A percentile compares a stretch with the other conserved stretches of the same genome.
Conservation (phyloP, 2,329 filamentous ascomycete genomes). For the Diaporthe amygdali region DNA sequence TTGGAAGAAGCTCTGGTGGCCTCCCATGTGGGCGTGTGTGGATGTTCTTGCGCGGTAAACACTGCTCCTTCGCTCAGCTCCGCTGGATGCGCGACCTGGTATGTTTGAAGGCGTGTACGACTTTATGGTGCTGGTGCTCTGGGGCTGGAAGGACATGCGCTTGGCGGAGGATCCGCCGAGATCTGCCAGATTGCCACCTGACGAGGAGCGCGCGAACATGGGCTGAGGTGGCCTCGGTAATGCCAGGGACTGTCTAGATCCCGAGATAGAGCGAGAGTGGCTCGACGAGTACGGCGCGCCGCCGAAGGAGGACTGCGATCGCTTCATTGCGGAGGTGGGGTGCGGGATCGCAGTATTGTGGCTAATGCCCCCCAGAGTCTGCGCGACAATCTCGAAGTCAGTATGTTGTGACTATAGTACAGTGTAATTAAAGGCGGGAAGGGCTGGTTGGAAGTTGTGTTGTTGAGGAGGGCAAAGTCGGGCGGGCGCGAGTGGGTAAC, state of each 20-base stretch:
- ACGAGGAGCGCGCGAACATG: constrained; percentile 83
- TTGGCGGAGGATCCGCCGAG: constrained; percentile 83
- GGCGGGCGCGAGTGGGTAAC: constrained; percentile 23
- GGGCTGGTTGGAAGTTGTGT: background rate
- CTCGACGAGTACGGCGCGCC: constrained; percentile 69
- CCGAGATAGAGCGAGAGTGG: constrained; percentile 83
- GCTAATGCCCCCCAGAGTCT: constrained; percentile 88
- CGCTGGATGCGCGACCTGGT: constrained; percentile 52
- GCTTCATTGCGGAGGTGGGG: constrained; percentile 92
- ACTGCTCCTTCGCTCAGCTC: constrained; percentile 76
- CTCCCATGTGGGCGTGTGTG: constrained; percentile 64
- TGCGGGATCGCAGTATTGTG: constrained; percentile 87
- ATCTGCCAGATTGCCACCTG: constrained; percentile 80
- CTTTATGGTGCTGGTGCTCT: constrained; percentile 65
- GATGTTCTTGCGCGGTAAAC: constrained; percentile 77
- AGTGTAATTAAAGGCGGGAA: background rate
- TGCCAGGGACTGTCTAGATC: constrained; percentile 84
- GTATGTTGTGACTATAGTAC: constrained; percentile 14
- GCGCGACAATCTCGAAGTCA: constrained; percentile 23
- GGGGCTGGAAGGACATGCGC: constrained; percentile 78
- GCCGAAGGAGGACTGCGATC: constrained; percentile 78
- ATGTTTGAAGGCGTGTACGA: constrained; percentile 67
- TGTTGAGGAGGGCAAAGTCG: constrained; percentile 16
- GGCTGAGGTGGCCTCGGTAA: constrained; percentile 84
- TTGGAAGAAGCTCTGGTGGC: constrained; percentile 93